Evolutionary conservation across 805 yeast species (phyloP).

Genomic region (Yamadazyma akitaensis): DNA sequence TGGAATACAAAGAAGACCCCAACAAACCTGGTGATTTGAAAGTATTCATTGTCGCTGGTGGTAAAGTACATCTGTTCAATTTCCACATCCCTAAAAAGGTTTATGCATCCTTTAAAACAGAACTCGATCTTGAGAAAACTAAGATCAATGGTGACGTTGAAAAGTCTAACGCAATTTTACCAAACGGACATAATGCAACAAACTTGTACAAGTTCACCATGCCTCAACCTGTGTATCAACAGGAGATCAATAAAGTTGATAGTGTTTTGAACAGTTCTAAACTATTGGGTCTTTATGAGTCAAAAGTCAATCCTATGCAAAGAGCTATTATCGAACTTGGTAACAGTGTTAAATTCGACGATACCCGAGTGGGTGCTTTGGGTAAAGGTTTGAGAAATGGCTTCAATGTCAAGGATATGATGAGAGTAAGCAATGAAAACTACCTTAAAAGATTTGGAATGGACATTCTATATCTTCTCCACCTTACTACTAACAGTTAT

Average conservation of each 20-base stretch:
- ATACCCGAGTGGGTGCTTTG: constrained; percentile 71
- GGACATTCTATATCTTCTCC: constrained; percentile 63
- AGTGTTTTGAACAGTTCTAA: constrained; percentile 61
- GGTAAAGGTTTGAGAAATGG: constrained; percentile 86
- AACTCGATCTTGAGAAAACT: constrained; percentile 32
- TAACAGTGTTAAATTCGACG: constrained; percentile 63
- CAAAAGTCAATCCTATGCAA: constrained; percentile 62
- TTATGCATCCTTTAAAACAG: constrained; percentile 61
- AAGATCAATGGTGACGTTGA: constrained; percentile 55
- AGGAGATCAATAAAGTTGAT: constrained; percentile 54
- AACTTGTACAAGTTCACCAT: constrained; percentile 61
- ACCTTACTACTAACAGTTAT: constrained; percentile 68
- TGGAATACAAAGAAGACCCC: constrained; percentile 61
- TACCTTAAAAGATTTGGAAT: constrained; percentile 56
- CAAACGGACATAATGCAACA: constrained; percentile 58
- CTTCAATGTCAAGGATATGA: constrained; percentile 60
- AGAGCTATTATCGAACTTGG: constrained; percentile 82
- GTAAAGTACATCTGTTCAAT: constrained; percentile 67
- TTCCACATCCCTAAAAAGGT: constrained; percentile 74
- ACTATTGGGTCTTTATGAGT: constrained; percentile 72
- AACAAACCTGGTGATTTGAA: constrained; percentile 69
- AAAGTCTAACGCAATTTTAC: constrained; percentile 58
- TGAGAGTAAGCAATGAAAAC: constrained; percentile 44
- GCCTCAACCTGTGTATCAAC: constrained; percentile 60
- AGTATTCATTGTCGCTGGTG: constrained; percentile 66